Conservation (phyloP, 75 land plant genomes). For the Pinus tabuliformis region DNA sequence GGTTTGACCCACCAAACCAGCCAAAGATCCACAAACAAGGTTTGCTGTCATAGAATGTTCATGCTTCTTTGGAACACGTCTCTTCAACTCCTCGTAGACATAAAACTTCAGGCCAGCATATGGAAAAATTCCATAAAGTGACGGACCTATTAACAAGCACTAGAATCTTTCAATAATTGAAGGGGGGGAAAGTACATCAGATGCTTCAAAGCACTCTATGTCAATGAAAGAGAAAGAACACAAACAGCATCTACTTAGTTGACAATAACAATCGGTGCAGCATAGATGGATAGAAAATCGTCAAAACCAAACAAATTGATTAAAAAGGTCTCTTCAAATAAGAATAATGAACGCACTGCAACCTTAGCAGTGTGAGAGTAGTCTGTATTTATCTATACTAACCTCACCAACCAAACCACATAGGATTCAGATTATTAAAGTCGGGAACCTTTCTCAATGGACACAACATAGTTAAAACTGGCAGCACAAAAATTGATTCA, state of each 20-base stretch:
- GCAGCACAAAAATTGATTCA: background rate
- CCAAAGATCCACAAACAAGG: constrained; percentile 86
- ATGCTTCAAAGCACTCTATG: background rate
- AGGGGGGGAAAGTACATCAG: background rate
- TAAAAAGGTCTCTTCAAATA: background rate
- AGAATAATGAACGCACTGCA: background rate
- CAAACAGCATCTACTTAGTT: background rate
- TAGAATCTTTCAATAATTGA: background rate
- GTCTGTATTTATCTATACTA: background rate
- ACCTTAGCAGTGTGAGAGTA: background rate
- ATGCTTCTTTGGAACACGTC: constrained; percentile 65
- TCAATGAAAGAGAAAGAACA: background rate
- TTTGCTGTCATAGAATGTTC: constrained; percentile 51
- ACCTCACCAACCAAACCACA: background rate
- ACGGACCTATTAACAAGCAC: constrained; percentile 59
- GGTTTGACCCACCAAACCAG: constrained; percentile 93
- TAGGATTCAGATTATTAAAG: background rate
- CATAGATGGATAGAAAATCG: background rate
- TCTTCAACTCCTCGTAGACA: constrained; percentile 77
- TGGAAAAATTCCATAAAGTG: constrained; percentile 88
- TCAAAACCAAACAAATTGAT: no score
- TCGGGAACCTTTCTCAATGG: background rate
- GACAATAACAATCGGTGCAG: background rate
- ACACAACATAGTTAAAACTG: background rate
- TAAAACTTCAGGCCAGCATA: constrained; percentile 97